Base-by-base conservation (phyloP, 75 land plant genomes). In the Picea sitchensis region DNA sequence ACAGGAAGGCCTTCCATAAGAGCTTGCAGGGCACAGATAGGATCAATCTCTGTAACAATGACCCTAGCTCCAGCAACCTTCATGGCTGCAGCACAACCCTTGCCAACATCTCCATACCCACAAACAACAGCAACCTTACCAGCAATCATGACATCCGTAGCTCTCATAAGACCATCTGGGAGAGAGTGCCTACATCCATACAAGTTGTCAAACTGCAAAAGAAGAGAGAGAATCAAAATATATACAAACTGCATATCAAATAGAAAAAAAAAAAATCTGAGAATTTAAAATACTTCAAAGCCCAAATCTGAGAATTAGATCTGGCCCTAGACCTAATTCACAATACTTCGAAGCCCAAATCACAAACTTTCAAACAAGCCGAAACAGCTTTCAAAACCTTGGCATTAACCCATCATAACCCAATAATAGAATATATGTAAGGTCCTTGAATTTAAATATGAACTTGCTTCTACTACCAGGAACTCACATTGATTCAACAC, bases 51-150 rank as follows among this genome's bases (percentile, higher is more conserved):
- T 31, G 95, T 93, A 30, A 95, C 93, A 61, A 93, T 83, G n/a
- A 95, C 98, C 32, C 95, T 90, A 18, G 96, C 93, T 62, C 98
- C 98, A 36, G 92, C 94, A 26, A 84, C 87, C 82, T 93, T 95
- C 78, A 95, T 79, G 67, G 96, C 96, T 68, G 87, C 82, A 51
- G 96, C 98, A 84, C 98, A 95, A 61, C 98, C 98, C 90, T 93
- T 95, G 23, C 95, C 98, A 36, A 95, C 98, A 89, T 92, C 95
- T 57, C 98, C 98, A 75, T 90, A 95, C 2, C 98, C 95, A 78
- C 85, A 88, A 59, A 95, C 94, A 64, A 92, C 87, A 3, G 86
- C 92, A 76, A 92, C 91, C 86, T 94, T 94, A 6, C 96, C 96
- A 34, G 92, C 94, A 67, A 94, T 88, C 94, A 92, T 91, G 56